These are phyloP conservation scores for Oryza glaberrima DNA, from an alignment of 176 grass and related monocot species.

Conservation along the genomic window DNA sequence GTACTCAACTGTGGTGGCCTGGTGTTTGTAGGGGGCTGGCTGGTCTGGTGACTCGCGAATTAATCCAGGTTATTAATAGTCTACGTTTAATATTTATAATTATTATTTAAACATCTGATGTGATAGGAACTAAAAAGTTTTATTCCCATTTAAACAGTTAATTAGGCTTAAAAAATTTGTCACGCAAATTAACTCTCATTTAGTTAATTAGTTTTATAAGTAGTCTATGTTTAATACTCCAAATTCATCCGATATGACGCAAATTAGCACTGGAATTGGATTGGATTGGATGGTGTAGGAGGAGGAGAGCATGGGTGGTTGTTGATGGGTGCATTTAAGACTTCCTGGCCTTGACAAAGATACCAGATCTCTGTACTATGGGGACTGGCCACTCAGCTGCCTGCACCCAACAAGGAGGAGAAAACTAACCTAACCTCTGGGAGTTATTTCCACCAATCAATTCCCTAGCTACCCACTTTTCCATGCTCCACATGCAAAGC, in stretches of 20 bases:
- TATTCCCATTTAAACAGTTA: too few relatives aligned
- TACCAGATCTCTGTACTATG: conserved; percentile 31
- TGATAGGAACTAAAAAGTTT: too few relatives aligned
- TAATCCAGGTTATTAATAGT: too few relatives aligned
- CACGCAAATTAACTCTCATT: too few relatives aligned
- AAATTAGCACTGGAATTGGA: background rate
- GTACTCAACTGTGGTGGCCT: conserved; percentile 1
- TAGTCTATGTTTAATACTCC: too few relatives aligned
- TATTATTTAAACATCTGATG: too few relatives aligned
- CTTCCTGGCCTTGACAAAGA: conserved; percentile 35
- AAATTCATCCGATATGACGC: too few relatives aligned
- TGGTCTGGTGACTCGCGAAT: background rate
- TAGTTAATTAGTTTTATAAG: too few relatives aligned
- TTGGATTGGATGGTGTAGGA: conserved; percentile 18
- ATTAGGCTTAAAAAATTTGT: too few relatives aligned
- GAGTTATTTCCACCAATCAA: conserved; percentile 50
- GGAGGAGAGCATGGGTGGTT: background rate
- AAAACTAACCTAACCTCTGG: conserved; percentile 32
- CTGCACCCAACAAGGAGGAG: conserved; percentile 26
- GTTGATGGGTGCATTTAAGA: conserved; percentile 42
- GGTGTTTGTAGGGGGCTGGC: background rate
- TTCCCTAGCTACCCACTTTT: conserved; percentile 39
- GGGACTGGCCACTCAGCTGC: conserved; percentile 25
- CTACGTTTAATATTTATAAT: too few relatives aligned
- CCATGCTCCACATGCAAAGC: conserved; percentile 10